Conservation (phyloP, 192 early-diverging fungal genomes). For the Pilaira anomala region DNA sequence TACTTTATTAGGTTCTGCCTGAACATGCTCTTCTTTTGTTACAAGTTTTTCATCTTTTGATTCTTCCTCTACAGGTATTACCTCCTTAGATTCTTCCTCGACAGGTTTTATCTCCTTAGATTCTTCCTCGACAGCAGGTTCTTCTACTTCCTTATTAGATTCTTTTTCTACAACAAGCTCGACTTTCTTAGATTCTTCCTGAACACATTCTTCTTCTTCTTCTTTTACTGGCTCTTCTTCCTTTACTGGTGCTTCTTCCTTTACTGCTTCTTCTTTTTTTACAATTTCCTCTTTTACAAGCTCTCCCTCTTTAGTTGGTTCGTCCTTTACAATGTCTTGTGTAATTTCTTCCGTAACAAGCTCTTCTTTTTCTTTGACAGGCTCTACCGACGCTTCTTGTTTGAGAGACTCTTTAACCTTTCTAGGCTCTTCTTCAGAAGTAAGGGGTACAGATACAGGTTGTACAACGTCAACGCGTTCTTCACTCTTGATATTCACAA, state of each 20-base stretch:
- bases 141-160: background rate
- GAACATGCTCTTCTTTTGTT: background rate
- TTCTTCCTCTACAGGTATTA: background rate
- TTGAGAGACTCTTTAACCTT: too few species aligned
- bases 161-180: background rate
- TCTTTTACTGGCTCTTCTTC: background rate
- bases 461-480: too few species aligned
- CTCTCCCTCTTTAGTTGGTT: too few species aligned
- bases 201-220: background rate
- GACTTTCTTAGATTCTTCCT: background rate
- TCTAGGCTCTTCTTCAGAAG: too few species aligned
- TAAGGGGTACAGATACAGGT: too few species aligned
- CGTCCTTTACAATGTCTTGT: too few species aligned
- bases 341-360: too few species aligned
- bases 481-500: too few species aligned
- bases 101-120: background rate
- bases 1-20: background rate
- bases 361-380: too few species aligned
- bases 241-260: background rate
- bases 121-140: background rate
- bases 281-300: too few species aligned
- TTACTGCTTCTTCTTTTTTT: background rate
- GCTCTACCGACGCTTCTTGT: too few species aligned
- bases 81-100: background rate
- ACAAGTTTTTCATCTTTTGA: background rate